Evolutionary conservation across 148 eudicot species (phyloP).

Genomic region (Camellia sinensis): DNA sequence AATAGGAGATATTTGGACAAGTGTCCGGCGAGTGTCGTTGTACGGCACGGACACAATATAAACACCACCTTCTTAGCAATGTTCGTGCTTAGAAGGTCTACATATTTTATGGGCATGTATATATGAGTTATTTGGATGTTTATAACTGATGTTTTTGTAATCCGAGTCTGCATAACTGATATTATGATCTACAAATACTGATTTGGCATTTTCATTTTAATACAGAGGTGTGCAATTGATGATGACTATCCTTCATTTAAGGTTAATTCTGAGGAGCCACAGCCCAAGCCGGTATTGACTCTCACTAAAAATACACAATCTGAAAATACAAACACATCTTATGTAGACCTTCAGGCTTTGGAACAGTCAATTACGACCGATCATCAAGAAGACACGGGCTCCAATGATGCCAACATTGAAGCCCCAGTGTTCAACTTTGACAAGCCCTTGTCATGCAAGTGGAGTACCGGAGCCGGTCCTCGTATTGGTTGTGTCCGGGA

Average conservation of each 20-base stretch:
- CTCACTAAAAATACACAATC: constrained; percentile 9
- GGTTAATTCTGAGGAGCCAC: constrained; percentile 35
- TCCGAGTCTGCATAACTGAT: background rate
- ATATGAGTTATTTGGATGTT: background rate
- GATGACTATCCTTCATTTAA: constrained; percentile 45
- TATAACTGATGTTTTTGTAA: background rate
- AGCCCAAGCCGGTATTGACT: constrained; percentile 20
- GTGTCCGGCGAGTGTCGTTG: no score
- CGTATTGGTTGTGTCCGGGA: constrained; percentile 85
- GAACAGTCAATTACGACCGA: background rate
- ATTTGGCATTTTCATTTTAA: background rate
- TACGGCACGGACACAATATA: no score
- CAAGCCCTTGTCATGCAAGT: constrained; percentile 66
- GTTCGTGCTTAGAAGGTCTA: no score
- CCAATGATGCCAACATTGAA: constrained; percentile 4
- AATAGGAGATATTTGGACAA: no score
- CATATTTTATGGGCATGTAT: background rate
- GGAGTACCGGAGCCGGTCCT: constrained; percentile 75
- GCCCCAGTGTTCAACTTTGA: constrained; percentile 33
- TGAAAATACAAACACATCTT: constrained; percentile 12
- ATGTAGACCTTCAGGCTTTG: background rate
- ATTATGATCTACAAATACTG: background rate
- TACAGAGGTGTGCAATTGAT: constrained; percentile 65
- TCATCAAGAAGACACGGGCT: constrained; percentile 12
- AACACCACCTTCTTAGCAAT: no score